Evolutionary conservation across 164 flowering plant species (phyloP).

Genomic region (Vitis amurensis): DNA sequence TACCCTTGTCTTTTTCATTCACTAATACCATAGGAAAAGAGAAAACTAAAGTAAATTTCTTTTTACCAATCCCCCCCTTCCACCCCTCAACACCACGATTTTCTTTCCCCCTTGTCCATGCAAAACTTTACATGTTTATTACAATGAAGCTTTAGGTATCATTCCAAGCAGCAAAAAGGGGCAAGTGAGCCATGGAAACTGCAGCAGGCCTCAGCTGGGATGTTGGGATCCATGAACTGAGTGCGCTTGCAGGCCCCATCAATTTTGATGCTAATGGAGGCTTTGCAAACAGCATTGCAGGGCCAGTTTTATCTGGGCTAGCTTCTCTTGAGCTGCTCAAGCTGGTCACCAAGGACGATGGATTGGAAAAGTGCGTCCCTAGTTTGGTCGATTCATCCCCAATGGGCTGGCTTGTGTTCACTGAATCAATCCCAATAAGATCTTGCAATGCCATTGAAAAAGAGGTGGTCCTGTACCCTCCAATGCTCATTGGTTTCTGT

Average conservation of each 20-base stretch:
- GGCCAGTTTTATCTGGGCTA: slow-evolving; percentile 56
- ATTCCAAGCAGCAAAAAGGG: slow-evolving; percentile 81
- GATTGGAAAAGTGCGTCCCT: slow-evolving; percentile 45
- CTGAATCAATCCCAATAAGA: slow-evolving; percentile 40
- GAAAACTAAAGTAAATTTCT: slow-evolving; percentile 3
- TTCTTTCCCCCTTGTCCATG: slow-evolving; percentile 23
- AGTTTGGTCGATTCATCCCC: slow-evolving; percentile 32
- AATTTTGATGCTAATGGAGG: slow-evolving; percentile 37
- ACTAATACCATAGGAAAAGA: slow-evolving; percentile 4
- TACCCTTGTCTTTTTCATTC: slow-evolving; percentile 20
- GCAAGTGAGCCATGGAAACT: slow-evolving; percentile 61
- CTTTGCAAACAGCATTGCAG: slow-evolving; percentile 36
- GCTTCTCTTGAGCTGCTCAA: slow-evolving; percentile 71
- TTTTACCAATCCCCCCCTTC: not conserved
- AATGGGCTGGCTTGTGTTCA: slow-evolving; percentile 23
- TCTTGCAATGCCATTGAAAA: slow-evolving; percentile 48
- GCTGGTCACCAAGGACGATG: slow-evolving; percentile 68
- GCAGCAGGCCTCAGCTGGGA: slow-evolving; percentile 45
- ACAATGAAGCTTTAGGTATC: slow-evolving; percentile 35
- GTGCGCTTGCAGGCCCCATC: slow-evolving; percentile 15
- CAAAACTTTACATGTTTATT: slow-evolving; percentile 21
- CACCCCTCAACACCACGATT: not conserved
- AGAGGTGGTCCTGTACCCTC: slow-evolving; percentile 22
- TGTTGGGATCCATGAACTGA: slow-evolving; percentile 56
- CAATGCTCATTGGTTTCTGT: slow-evolving; percentile 24